A percentile compares a stretch with the other conserved stretches of the same genome.
Evolutionary conservation across 495 filamentous ascomycete species (phyloP).

Genomic region (Annulohypoxylon maeteangense): DNA sequence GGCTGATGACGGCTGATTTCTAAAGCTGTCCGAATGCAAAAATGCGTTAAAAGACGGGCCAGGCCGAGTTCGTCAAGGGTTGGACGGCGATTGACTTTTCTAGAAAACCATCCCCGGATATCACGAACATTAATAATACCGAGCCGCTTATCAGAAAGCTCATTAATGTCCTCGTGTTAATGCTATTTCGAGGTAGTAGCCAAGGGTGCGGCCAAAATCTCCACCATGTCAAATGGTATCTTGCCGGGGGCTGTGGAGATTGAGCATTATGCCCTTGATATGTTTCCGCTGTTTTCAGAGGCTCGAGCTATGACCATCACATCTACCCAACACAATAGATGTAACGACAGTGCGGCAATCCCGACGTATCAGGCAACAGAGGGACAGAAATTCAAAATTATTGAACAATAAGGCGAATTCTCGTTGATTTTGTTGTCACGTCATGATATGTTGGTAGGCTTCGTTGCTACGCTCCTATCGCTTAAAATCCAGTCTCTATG

Average conservation of each 20-base stretch:
- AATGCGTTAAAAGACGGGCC: conserved; percentile 10
- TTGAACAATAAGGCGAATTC: conserved; percentile 16
- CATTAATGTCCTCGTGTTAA: conserved; percentile 34
- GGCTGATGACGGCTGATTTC: not conserved
- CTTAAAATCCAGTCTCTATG: not conserved
- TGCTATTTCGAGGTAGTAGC: conserved; percentile 32
- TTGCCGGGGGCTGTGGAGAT: conserved; percentile 32
- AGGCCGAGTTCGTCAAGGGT: conserved; percentile 11
- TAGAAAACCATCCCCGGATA: conserved; percentile 33
- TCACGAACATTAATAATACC: conserved; percentile 20
- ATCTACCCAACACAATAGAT: conserved; percentile 38
- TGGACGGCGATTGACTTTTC: conserved; percentile 24
- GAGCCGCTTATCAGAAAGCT: conserved; percentile 12
- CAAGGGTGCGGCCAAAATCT: conserved; percentile 16
- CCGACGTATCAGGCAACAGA: conserved; percentile 36
- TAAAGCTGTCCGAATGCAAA: conserved; percentile 10
- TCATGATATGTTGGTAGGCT: conserved; percentile 11
- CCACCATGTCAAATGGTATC: conserved; percentile 20
- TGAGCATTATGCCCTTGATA: conserved; percentile 22
- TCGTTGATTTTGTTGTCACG: conserved; percentile 27
- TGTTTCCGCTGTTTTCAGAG: conserved; percentile 18
- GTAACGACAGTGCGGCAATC: conserved; percentile 48
- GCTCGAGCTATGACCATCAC: conserved; percentile 34
- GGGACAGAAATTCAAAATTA: conserved; percentile 21
- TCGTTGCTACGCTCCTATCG: not conserved